Evolutionary conservation across 352 stramenopile species (phyloP).

Genomic region (Plasmopara halstedii): DNA sequence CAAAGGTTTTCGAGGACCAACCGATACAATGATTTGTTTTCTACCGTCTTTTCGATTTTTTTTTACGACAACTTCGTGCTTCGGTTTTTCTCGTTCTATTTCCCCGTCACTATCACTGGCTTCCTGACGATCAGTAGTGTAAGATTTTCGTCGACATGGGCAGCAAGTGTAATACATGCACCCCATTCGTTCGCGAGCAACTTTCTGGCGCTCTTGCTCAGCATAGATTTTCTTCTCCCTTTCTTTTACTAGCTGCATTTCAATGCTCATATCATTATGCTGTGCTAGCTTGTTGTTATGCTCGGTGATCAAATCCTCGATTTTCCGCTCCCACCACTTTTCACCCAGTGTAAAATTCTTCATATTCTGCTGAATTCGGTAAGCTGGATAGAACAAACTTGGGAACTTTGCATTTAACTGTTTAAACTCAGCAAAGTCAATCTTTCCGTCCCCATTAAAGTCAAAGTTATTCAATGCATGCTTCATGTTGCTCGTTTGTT

Average conservation of each 20-base stretch:
- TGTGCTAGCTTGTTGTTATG: constrained; percentile 35
- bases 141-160: constrained; percentile 46
- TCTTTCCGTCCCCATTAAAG: constrained; percentile 63
- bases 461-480: constrained; percentile 52
- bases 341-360: constrained; percentile 56
- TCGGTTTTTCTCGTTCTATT: constrained; percentile 17
- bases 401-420: constrained; percentile 56
- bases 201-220: constrained; percentile 48
- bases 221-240: constrained; percentile 14
- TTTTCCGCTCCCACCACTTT: constrained; percentile 54
- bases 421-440: constrained; percentile 66
- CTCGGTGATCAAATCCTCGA: constrained; percentile 39
- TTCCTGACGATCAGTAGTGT: constrained; percentile 43
- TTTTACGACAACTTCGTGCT: constrained; percentile 3
- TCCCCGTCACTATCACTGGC: constrained; percentile 31
- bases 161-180: constrained; percentile 61
- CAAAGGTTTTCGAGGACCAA: constrained; percentile 49
- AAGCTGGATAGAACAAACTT: constrained; percentile 56
- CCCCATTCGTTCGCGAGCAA: constrained; percentile 59
- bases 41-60: constrained; percentile 23
- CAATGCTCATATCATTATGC: constrained; percentile 26
- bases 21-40: constrained; percentile 46
- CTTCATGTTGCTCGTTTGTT: constrained; percentile 65
- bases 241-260: constrained; percentile 24
- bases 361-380: constrained; percentile 73